Evolutionary conservation across 1,284 basidiomycete genomes (phyloP).

Genomic region (Fomitiporia mediterranea): DNA sequence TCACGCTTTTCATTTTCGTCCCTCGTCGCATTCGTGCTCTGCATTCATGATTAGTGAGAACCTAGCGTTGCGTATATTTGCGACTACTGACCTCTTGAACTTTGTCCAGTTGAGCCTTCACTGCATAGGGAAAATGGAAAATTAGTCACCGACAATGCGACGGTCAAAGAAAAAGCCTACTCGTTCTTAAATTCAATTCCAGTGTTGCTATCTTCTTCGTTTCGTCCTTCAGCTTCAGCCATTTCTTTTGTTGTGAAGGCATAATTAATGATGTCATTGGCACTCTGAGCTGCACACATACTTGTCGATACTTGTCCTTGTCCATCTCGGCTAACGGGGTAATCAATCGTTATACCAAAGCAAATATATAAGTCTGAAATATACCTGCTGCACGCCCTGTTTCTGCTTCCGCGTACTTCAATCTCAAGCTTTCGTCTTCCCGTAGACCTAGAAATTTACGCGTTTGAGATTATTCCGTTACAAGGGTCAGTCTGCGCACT

Average conservation of each 20-base stretch:
- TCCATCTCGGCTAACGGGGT: not conserved
- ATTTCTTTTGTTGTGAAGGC: too few relatives aligned
- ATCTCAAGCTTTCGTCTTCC: slow-evolving; percentile 9
- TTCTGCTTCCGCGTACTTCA: slow-evolving; percentile 15
- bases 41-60: not conserved
- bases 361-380: not conserved
- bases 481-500: not conserved
- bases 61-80: too few relatives aligned
- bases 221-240: slow-evolving; percentile 2
- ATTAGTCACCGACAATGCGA: not conserved
- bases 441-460: slow-evolving; percentile 7
- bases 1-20: not conserved
- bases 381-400: slow-evolving; percentile 12
- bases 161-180: not conserved
- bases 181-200: not conserved
- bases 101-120: slow-evolving; percentile 2
- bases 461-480: too few relatives aligned
- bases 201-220: not conserved
- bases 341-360: not conserved
- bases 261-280: too few relatives aligned
- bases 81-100: not conserved
- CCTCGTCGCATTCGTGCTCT: not conserved
- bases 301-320: slow-evolving; percentile 12
- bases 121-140: not conserved
- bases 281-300: too few relatives aligned